These are phyloP conservation scores for Parachlorella kessleri DNA, from an alignment of 139 green algal species.

Conservation along the genomic window DNA sequence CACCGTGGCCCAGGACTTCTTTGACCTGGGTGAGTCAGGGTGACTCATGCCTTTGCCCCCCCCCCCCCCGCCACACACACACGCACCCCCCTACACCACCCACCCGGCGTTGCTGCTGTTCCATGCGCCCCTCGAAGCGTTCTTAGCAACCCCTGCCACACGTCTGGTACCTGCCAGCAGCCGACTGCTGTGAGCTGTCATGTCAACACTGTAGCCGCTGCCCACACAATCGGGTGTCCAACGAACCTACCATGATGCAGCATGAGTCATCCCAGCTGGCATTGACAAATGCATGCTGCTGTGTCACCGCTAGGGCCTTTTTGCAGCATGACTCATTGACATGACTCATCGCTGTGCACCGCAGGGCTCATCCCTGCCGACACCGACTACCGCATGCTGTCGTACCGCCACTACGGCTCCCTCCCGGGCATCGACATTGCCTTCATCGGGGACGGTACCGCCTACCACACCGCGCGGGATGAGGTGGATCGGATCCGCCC, in stretches of 20 bases:
- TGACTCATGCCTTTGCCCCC: background rate
- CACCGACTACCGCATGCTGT: slow-evolving; percentile 81
- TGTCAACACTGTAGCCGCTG: too few species aligned
- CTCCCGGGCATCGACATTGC: slow-evolving; percentile 77
- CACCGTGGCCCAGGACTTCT: slow-evolving; percentile 65
- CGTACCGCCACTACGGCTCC: slow-evolving; percentile 34
- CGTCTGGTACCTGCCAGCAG: background rate
- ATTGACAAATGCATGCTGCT: too few species aligned
- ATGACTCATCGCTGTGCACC: slow-evolving; percentile 39
- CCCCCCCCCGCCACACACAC: background rate
- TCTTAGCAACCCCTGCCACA: background rate
- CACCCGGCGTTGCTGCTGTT: background rate
- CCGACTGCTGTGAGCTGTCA: background rate
- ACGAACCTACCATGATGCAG: background rate
- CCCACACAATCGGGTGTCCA: too few species aligned
- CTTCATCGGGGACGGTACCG: slow-evolving; percentile 61
- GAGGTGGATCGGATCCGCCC: slow-evolving; percentile 44
- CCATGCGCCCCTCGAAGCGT: background rate
- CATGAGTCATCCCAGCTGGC: background rate
- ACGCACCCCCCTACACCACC: background rate
- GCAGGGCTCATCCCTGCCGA: slow-evolving; percentile 73
- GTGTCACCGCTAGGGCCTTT: background rate
- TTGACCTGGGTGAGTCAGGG: slow-evolving; percentile 37
- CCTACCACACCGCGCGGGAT: slow-evolving; percentile 72
- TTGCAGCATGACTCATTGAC: background rate